Base-by-base conservation (phyloP, 2,329 filamentous ascomycete species). In the Botrytis hyacinthi region DNA sequence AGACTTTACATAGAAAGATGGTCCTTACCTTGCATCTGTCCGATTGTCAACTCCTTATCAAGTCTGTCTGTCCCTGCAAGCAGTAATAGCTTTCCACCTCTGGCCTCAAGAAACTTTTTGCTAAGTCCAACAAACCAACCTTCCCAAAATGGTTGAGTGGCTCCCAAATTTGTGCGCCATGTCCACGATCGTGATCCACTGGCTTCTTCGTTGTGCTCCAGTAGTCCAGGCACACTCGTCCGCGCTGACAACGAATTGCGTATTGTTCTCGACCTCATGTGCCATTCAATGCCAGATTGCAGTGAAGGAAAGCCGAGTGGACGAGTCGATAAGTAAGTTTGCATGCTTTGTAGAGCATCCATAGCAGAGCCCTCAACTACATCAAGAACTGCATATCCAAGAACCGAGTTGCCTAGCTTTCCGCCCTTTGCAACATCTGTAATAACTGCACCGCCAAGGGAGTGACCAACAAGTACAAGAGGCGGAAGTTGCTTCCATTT, bases 351-450 rank as follows among this genome's bases (percentile, higher is more conserved):
- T 71, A 99, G 86, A 4, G 96, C 95, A 81, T 98, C 96, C 82
- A 99, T 95, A 48, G 96, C 96, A 0, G 93, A 97, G 18, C 96
- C 93, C 83, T 99, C 96, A 42, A 99, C 96, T 7, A 99, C 94
- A 82, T 99, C 96, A 26, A 99, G 86, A 12, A 98, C 95, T 5
- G 91, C 93, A 82, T 95, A 97, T 32, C 93, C 96, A 26, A 98
- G 85, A 1, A 98, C 82, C 40, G 90, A 87, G 54, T 84, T 82
- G 1, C 92, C 93, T 51, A 97, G 84, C 57, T 86, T 84, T 1
- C 89, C 89, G 29, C 86, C 87, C 79, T 88, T 90, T 20, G 95
- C 94, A 73, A 97, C 86, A 79, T 97, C 90, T 0, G 94, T 97
- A 14, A 97, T 90, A 0, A 98, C 93, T 10, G 95, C 95, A 22